These are phyloP conservation scores for Cephaloascus fragrans DNA, from an alignment of 805 yeast species.

Conservation along the genomic window DNA sequence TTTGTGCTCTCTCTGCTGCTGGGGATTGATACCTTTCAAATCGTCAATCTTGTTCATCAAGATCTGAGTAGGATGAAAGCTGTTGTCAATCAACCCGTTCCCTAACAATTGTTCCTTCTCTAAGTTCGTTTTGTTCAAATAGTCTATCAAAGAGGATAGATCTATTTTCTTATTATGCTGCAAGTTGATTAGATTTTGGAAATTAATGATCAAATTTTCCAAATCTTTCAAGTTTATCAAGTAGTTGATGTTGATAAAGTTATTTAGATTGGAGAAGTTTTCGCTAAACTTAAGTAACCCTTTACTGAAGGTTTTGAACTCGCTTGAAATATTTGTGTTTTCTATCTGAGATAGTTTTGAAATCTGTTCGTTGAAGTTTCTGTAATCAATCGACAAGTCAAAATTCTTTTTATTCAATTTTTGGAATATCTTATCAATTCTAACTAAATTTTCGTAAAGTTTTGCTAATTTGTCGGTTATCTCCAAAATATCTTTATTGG, in stretches of 20 bases:
- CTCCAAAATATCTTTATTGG: constrained; percentile 48
- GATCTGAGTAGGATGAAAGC: constrained; percentile 21
- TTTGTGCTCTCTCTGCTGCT: constrained; percentile 42
- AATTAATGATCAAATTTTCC: constrained; percentile 52
- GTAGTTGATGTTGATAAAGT: constrained; percentile 66
- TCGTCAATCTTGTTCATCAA: constrained; percentile 42
- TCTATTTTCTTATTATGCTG: constrained; percentile 91
- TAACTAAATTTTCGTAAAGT: constrained; percentile 71
- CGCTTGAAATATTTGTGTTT: constrained; percentile 12
- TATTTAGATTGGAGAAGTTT: constrained; percentile 31
- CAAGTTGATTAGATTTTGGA: constrained; percentile 55
- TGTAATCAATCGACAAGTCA: constrained; percentile 65
- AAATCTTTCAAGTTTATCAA: constrained; percentile 77
- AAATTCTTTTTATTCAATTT: constrained; percentile 64
- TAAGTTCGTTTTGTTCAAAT: constrained; percentile 56
- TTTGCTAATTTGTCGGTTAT: constrained; percentile 77
- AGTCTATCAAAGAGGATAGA: constrained; percentile 76
- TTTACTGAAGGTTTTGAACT: constrained; percentile 33
- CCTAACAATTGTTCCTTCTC: constrained; percentile 52
- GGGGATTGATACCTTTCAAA: constrained; percentile 53
- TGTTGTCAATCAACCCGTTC: constrained; percentile 42
- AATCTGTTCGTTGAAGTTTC: constrained; percentile 61
- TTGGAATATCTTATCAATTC: constrained; percentile 69
- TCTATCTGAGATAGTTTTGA: constrained; percentile 55
- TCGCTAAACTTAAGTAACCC: constrained; percentile 32